Evolutionary conservation across 2,329 filamentous ascomycete genomes (phyloP).

Genomic region (Beauveria australis): DNA sequence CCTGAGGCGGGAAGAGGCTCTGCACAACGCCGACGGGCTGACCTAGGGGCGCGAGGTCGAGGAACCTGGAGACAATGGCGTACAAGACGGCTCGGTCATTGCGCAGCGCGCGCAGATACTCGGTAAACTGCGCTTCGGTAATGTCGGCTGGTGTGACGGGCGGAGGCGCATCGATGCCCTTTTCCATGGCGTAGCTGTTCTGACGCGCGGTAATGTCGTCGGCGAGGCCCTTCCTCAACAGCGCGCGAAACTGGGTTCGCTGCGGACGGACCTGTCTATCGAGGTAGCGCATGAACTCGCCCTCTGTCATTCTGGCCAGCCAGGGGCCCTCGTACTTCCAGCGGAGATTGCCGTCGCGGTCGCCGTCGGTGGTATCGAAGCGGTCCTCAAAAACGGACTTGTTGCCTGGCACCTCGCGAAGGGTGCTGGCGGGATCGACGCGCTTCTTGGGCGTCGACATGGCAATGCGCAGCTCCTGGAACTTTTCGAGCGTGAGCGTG

Average conservation of each 20-base stretch:
- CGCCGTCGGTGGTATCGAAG: conserved; percentile 41
- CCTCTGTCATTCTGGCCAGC: conserved; percentile 54
- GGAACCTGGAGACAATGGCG: conserved; percentile 48
- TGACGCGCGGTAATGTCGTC: conserved; percentile 34
- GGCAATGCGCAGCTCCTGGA: conserved; percentile 70
- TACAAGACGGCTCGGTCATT: conserved; percentile 42
- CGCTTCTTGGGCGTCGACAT: conserved; percentile 45
- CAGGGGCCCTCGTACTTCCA: conserved; percentile 63
- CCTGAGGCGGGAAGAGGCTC: conserved; percentile 19
- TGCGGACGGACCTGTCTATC: conserved; percentile 43
- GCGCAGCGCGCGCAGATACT: conserved; percentile 46
- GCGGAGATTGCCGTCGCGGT: conserved; percentile 36
- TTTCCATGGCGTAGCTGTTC: conserved; percentile 30
- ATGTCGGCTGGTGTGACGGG: conserved; percentile 29
- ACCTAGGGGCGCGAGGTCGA: conserved; percentile 51
- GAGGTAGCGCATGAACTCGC: conserved; percentile 50
- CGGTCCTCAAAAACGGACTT: conserved; percentile 54
- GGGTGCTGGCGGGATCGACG: conserved; percentile 13
- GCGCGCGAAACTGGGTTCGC: conserved; percentile 46
- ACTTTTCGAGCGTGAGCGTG: conserved; percentile 73
- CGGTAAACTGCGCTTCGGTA: conserved; percentile 41
- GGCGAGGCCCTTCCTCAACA: conserved; percentile 42
- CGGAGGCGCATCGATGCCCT: conserved; percentile 23
- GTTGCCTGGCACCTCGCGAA: conserved; percentile 19
- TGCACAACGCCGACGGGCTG: conserved; percentile 22